Evolutionary conservation across 805 yeast genomes (phyloP).

Genomic region (Zygoascus flipseniorum): DNA sequence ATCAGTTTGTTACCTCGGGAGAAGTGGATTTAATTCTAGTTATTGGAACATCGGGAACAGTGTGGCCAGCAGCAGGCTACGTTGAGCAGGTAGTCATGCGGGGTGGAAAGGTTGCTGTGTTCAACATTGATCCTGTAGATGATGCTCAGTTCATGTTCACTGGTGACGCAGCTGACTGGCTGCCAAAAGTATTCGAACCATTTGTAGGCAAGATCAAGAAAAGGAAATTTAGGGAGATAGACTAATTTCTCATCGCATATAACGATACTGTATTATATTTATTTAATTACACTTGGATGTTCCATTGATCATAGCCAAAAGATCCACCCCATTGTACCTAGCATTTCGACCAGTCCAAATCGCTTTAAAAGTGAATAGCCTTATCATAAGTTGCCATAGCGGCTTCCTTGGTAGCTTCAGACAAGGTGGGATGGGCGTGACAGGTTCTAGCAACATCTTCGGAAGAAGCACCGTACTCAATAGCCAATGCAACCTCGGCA

Average conservation of each 20-base stretch:
- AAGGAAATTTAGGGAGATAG: neutral
- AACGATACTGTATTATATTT: neutral
- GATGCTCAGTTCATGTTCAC: slow-evolving; percentile 58
- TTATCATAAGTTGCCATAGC: slow-evolving; percentile 86
- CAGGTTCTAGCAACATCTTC: slow-evolving; percentile 97
- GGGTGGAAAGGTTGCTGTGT: slow-evolving; percentile 79
- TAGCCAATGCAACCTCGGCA: slow-evolving; percentile 95
- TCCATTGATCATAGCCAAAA: neutral
- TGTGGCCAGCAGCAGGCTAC: slow-evolving; percentile 90
- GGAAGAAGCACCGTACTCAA: slow-evolving; percentile 97
- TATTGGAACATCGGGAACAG: slow-evolving; percentile 76
- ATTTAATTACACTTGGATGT: neutral
- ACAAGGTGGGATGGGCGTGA: slow-evolving; percentile 97
- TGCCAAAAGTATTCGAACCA: slow-evolving; percentile 59
- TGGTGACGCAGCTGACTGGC: slow-evolving; percentile 70
- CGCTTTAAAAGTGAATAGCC: slow-evolving; percentile 69
- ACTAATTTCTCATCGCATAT: neutral
- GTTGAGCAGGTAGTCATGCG: slow-evolving; percentile 64
- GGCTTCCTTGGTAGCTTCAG: slow-evolving; percentile 98
- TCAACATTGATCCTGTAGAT: slow-evolving; percentile 58
- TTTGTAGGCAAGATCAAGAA: slow-evolving; percentile 20
- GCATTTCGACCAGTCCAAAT: neutral
- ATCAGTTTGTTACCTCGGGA: slow-evolving; percentile 51
- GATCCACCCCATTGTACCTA: no score
- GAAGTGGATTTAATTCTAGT: slow-evolving; percentile 69